Conservation (phyloP, 352 stramenopile species). For the Pythium utonaiense region DNA sequence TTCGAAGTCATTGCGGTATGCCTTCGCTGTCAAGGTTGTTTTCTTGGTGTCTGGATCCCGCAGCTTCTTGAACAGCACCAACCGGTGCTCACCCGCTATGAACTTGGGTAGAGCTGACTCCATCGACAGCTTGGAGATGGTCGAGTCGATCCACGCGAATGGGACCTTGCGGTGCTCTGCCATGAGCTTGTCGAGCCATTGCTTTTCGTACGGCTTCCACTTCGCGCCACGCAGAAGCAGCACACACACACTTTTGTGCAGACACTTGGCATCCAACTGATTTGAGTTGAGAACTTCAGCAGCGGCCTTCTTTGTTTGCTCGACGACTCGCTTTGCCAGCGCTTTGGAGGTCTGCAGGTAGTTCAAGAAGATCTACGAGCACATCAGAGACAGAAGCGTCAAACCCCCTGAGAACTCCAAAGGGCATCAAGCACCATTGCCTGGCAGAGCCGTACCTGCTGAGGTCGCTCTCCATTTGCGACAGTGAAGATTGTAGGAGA, state of each 20-base stretch:
- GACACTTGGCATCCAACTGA: slow-evolving; percentile 62
- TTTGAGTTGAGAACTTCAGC: slow-evolving; percentile 62
- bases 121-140: slow-evolving; percentile 61
- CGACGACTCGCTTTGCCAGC: slow-evolving; percentile 54
- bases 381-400: too few species aligned
- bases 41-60: slow-evolving; percentile 32
- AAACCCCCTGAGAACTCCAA: too few species aligned
- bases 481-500: slow-evolving; percentile 76
- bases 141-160: slow-evolving; percentile 73
- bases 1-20: slow-evolving; percentile 65
- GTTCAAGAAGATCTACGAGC: slow-evolving; percentile 52
- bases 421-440: too few species aligned
- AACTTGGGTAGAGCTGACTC: slow-evolving; percentile 53
- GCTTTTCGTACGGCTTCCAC: slow-evolving; percentile 59
- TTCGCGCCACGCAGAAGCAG: slow-evolving; percentile 59
- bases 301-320: slow-evolving; percentile 49
- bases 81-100: slow-evolving; percentile 40
- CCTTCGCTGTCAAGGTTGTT: slow-evolving; percentile 42
- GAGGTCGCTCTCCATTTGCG: slow-evolving; percentile 67
- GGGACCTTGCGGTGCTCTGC: slow-evolving; percentile 47
- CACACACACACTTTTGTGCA: slow-evolving; percentile 59
- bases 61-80: slow-evolving; percentile 68
- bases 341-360: slow-evolving; percentile 56
- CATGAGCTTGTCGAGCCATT: slow-evolving; percentile 68
- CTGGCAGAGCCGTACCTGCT: slow-evolving; percentile 40